Conservation (phyloP, 176 grass and related monocot species). For the Avena atlantica region DNA sequence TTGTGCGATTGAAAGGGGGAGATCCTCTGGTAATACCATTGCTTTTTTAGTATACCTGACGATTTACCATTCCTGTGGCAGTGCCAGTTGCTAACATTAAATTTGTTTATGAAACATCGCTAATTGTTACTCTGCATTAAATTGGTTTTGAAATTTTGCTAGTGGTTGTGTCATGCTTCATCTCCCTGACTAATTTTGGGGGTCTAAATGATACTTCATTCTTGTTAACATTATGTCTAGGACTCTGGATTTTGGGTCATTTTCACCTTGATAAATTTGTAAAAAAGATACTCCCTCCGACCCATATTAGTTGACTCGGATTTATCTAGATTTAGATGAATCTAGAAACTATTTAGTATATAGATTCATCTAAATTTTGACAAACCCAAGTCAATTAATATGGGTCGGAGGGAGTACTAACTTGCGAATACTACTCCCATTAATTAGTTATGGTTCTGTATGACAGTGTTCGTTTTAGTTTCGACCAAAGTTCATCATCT, state of each 20-base stretch:
- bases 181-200: neutral
- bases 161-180: neutral
- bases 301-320: too few relatives aligned
- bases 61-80: neutral
- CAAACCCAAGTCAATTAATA: too few relatives aligned
- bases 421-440: neutral
- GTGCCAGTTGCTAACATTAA: neutral
- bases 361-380: too few relatives aligned
- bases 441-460: neutral
- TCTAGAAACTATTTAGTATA: too few relatives aligned
- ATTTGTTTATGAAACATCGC: neutral
- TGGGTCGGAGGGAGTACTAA: neutral
- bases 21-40: constrained; percentile 81
- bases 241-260: neutral
- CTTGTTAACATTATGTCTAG: neutral
- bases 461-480: neutral
- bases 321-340: too few relatives aligned
- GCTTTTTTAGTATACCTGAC: neutral
- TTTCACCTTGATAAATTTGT: neutral
- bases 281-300: neutral
- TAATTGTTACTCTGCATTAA: too few relatives aligned
- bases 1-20: constrained; percentile 90
- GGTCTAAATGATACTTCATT: neutral
- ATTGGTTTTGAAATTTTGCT: neutral
- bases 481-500: neutral